Conservation (phyloP, 164 flowering plant species). For the Chimonanthus praecox region DNA sequence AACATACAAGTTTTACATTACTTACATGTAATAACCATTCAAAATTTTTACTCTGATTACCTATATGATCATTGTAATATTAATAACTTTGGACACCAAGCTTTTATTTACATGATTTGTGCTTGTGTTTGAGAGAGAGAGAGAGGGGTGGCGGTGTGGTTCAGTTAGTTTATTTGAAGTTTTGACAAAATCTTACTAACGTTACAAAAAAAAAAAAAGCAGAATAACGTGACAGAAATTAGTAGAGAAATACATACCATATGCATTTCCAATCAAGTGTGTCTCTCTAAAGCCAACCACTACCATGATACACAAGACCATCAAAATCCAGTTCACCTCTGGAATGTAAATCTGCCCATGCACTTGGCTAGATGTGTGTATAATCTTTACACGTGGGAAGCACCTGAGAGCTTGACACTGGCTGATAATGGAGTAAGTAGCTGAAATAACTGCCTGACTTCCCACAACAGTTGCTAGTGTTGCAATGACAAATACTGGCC, state of each 20-base stretch:
- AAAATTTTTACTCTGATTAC: no score
- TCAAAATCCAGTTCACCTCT: constrained; percentile 66
- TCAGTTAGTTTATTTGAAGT: no score
- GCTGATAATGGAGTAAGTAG: constrained; percentile 59
- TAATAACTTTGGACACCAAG: no score
- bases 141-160: no score
- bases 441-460: constrained; percentile 67
- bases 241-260: constrained; percentile 31
- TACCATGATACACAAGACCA: constrained; percentile 49
- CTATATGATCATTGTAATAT: no score
- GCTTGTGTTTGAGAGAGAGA: no score
- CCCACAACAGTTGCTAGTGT: constrained; percentile 66
- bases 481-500: constrained; percentile 59
- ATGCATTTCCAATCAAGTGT: constrained; percentile 52
- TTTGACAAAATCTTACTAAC: no score
- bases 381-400: constrained; percentile 61
- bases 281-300: constrained; percentile 50
- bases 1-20: no score
- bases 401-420: constrained; percentile 63
- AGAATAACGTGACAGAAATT: no score
- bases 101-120: no score
- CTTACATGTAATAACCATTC: no score
- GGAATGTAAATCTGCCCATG: constrained; percentile 76
- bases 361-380: constrained; percentile 58
- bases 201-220: no score